These are phyloP conservation scores for Fusarium albosuccineum DNA, from an alignment of 2,329 filamentous ascomycete genomes.

Conservation along the genomic window DNA sequence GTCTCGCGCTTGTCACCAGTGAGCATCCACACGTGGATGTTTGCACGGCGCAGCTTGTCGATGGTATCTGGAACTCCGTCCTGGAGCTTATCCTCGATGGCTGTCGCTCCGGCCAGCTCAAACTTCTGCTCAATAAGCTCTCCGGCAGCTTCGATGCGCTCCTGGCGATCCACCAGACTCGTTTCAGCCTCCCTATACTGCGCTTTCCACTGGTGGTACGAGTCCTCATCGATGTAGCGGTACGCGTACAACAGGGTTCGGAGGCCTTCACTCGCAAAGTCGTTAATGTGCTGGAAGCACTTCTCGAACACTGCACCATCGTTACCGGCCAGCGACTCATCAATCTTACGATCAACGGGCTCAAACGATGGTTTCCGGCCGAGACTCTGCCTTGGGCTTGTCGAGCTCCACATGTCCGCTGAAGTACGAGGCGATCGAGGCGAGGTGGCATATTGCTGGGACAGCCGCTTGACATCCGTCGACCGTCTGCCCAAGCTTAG, in stretches of 20 bases:
- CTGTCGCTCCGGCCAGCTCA: slow-evolving; percentile 87
- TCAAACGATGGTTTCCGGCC: slow-evolving; percentile 47
- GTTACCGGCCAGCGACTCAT: slow-evolving; percentile 70
- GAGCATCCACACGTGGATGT: slow-evolving; percentile 97
- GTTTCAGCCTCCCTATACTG: slow-evolving; percentile 85
- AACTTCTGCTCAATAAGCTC: slow-evolving; percentile 86
- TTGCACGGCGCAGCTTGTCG: slow-evolving; percentile 87
- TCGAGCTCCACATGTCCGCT: slow-evolving; percentile 40
- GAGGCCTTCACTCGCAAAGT: slow-evolving; percentile 88
- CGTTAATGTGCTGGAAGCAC: slow-evolving; percentile 91
- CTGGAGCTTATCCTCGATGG: slow-evolving; percentile 94
- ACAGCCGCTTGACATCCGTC: slow-evolving; percentile 45
- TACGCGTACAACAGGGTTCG: slow-evolving; percentile 88
- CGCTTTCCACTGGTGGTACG: slow-evolving; percentile 83
- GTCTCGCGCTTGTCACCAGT: slow-evolving; percentile 95
- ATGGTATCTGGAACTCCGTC: slow-evolving; percentile 91
- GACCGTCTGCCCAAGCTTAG: slow-evolving; percentile 49
- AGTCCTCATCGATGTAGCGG: slow-evolving; percentile 79
- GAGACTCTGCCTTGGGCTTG: slow-evolving; percentile 42
- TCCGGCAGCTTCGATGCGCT: slow-evolving; percentile 82
- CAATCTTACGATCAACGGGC: slow-evolving; percentile 65
- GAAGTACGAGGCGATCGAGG: slow-evolving; percentile 46
- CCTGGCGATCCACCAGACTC: slow-evolving; percentile 83
- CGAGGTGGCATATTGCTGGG: slow-evolving; percentile 46
- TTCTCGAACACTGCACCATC: slow-evolving; percentile 80